Base-by-base conservation (phyloP, 2,329 filamentous ascomycete genomes). In the Penicillium concentricum region DNA sequence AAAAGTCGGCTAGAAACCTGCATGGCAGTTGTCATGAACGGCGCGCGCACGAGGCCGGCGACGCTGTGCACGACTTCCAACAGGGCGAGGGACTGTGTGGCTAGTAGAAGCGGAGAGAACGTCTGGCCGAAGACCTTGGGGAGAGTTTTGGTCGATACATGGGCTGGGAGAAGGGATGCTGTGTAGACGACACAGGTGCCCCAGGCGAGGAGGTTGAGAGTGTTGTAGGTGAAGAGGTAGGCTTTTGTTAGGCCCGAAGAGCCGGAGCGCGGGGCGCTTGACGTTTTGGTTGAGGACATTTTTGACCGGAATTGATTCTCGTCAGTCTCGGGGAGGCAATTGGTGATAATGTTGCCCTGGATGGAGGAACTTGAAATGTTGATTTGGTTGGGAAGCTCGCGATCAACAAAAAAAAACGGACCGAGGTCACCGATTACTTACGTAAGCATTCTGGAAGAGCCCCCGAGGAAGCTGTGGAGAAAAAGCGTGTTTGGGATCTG, bases 201-300 rank as follows among this genome's bases (percentile, higher is more conserved):
- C 94, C 94, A 99, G 51, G 93, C 84, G 22, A 86, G 72, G 59
- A 91, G 85, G 51, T 88, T 95, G 62, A 87, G 70, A 67, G 86
- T 82, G 77, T 97, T 97, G 84, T 97, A 99, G 66, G 87, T 78
- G 69, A 92, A 82, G 52, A 97, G 85, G 78, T 97, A 96, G 70
- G 77, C 79, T 54, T 78, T 82, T 73, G 85, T 87, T 60, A 80
- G 67, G 59, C 78, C 76, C 51, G 77, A 78, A 34, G 77, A 61
- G 45, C 70, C 57, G 39, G 59, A 54, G 47, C 59, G 60, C 34
- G 51, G 50, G 47, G 57, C 52, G 47, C 48, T 26, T 55, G 56
- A 47, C 8, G 49, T 54, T 60, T 54, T 57, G 51, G 61, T 16
- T 35, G 49, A 56, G 16, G 62, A 42, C 58, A 63, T 68, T 59